Evolutionary conservation across 129 eudicot species (phyloP).

Genomic region (Helichrysum umbraculigerum): DNA sequence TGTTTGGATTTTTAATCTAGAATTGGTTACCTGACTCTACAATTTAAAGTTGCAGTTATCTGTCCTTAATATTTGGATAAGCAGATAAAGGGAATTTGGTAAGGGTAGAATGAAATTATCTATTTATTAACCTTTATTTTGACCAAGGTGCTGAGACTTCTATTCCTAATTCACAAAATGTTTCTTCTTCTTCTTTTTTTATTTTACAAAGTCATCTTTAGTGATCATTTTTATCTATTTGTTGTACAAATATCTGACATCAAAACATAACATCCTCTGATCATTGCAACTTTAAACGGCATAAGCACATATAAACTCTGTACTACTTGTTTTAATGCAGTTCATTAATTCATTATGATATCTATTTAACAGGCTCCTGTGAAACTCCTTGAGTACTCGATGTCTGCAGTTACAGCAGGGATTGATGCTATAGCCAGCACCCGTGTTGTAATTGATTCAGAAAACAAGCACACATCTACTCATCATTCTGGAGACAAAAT

Average conservation of each 20-base stretch:
- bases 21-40: no score
- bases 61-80: no score
- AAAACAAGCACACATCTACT: constrained; percentile 49
- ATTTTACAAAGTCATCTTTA: background rate
- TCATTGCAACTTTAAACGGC: background rate
- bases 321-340: background rate
- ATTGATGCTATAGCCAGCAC: constrained; percentile 93
- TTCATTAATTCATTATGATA: background rate
- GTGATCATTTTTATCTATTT: background rate
- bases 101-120: no score
- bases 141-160: no score
- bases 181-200: no score
- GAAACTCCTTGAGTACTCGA: constrained; percentile 78
- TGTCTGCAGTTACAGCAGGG: constrained; percentile 84
- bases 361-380: constrained; percentile 61
- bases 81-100: no score
- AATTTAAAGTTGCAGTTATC: no score
- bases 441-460: constrained; percentile 63
- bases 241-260: background rate
- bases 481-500: constrained; percentile 56
- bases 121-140: no score
- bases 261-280: background rate
- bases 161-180: no score
- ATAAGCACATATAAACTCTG: background rate
- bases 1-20: no score